Evolutionary conservation across 1,284 basidiomycete genomes (phyloP).

Genomic region (Cutaneotrichosporon cavernicola): DNA sequence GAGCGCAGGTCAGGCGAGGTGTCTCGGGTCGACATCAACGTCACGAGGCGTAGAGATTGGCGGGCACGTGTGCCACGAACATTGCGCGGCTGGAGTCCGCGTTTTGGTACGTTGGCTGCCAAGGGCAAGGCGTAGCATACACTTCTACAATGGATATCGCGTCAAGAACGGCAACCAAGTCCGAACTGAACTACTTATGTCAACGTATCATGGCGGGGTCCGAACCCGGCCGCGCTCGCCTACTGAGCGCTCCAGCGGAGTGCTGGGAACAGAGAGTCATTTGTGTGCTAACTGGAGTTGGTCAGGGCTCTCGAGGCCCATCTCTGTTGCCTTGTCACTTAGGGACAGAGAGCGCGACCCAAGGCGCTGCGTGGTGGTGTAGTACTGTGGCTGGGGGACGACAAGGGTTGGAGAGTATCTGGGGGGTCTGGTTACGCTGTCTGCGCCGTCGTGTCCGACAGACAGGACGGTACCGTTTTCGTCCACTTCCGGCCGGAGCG

Average conservation of each 20-base stretch:
- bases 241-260: background rate
- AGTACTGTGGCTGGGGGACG: background rate
- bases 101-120: background rate
- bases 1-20: background rate
- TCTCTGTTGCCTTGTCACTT: background rate
- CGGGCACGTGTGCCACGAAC: background rate
- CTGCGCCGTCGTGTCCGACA: too few relatives aligned
- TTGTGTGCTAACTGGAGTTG: background rate
- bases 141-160: constrained; percentile 1
- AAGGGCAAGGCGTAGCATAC: background rate
- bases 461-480: background rate
- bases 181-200: background rate
- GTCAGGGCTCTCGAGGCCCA: background rate
- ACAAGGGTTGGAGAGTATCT: too few relatives aligned
- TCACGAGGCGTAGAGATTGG: background rate
- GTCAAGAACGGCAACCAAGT: background rate
- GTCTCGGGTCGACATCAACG: background rate
- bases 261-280: background rate
- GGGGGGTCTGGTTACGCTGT: too few relatives aligned
- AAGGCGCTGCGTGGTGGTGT: constrained; percentile 2
- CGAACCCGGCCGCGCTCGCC: background rate
- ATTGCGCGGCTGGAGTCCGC: background rate
- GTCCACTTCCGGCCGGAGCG: too few relatives aligned
- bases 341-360: constrained; percentile 7
- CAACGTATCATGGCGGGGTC: background rate